Conservation (phyloP, 306 rosid genomes). For the Styphnolobium japonicum region DNA sequence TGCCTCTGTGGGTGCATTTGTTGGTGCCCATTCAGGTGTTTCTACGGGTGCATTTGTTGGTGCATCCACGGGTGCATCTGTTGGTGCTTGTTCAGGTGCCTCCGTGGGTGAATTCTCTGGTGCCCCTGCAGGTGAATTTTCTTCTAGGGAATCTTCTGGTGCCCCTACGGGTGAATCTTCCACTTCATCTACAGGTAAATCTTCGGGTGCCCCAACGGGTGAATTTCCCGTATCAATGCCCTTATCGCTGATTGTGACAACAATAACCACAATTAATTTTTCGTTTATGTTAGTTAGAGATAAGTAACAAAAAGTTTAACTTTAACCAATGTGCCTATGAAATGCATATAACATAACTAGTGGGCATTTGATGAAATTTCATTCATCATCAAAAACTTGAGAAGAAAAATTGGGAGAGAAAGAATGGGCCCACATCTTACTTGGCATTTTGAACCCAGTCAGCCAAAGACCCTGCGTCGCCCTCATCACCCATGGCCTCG, state of each 20-base stretch:
- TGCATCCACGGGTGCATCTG: not conserved
- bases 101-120: not conserved
- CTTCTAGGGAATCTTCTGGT: too few species aligned
- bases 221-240: not conserved
- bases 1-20: not conserved
- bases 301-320: not conserved
- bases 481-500: not conserved
- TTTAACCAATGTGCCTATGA: too few species aligned
- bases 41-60: not conserved
- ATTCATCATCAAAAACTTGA: not conserved
- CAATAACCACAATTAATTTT: not conserved
- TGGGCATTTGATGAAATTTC: not conserved
- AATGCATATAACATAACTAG: too few species aligned
- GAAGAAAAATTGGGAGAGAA: not conserved
- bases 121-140: not conserved
- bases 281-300: too few species aligned
- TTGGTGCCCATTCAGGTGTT: not conserved
- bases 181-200: not conserved
- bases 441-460: not conserved
- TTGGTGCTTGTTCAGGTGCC: not conserved
- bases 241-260: not conserved
- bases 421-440: not conserved
- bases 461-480: not conserved
- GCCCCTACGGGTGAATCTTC: not conserved
- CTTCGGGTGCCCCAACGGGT: constrained; percentile 18